phyloP scores from a whole-genome alignment of 2,329 filamentous ascomycete species.

The Talaromyces rugulosus region DNA sequence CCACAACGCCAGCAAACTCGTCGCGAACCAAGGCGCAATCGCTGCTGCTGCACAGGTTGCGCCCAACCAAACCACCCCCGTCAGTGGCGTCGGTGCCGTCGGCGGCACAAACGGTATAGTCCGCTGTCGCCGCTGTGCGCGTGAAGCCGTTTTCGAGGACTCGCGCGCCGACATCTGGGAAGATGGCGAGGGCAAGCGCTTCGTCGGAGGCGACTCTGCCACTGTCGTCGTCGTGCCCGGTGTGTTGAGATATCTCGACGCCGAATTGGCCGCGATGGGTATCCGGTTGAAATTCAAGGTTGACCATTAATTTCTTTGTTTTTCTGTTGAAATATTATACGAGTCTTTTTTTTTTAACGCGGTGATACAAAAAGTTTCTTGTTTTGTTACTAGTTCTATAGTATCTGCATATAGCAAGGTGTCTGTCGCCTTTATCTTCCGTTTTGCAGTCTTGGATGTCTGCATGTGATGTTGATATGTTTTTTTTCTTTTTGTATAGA shows the following conservation, averaged over 20 bases:
- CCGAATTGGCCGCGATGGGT: constrained; percentile 94
- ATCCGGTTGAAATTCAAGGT: constrained; percentile 92
- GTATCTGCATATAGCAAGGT: constrained; percentile 10
- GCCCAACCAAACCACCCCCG: constrained; percentile 22
- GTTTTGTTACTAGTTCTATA: neutral
- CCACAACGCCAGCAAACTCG: constrained; percentile 18
- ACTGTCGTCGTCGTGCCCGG: constrained; percentile 89
- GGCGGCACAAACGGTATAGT: constrained; percentile 60
- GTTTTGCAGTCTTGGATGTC: neutral
- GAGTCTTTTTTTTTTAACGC: neutral
- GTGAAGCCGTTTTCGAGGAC: constrained; percentile 56
- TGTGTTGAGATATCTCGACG: constrained; percentile 87
- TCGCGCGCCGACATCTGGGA: constrained; percentile 78
- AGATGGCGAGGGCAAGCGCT: constrained; percentile 79
- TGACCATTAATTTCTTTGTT: constrained; percentile 32
- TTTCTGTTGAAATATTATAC: neutral
- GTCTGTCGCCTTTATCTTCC: neutral
- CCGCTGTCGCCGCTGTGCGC: constrained; percentile 75
- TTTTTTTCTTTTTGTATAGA: neutral
- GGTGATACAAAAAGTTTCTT: neutral
- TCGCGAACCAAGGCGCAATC: constrained; percentile 21
- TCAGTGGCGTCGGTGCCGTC: constrained; percentile 59
- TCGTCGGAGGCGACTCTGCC: constrained; percentile 84
- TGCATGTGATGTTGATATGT: neutral
- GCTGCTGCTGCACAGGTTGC: constrained; percentile 28